These are phyloP conservation scores for Petunia secreta DNA, from an alignment of 257 asterid genomes.

Conservation along the genomic window DNA sequence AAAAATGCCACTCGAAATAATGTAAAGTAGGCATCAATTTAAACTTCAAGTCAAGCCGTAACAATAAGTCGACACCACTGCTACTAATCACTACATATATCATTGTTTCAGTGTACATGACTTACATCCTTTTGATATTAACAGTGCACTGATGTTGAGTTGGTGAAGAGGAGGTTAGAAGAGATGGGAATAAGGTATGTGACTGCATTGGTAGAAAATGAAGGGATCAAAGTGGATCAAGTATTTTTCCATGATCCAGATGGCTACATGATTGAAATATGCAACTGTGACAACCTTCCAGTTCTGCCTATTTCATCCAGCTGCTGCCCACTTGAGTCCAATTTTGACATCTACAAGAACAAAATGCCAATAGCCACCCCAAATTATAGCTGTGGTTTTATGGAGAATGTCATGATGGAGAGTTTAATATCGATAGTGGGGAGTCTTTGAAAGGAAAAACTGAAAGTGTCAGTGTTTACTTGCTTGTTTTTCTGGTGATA, in stretches of 20 bases:
- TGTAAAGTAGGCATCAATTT: no score
- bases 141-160: slow-evolving; percentile 37
- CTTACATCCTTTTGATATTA: no score
- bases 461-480: no score
- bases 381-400: slow-evolving; percentile 23
- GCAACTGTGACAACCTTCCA: slow-evolving; percentile 47
- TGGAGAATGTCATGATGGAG: slow-evolving; percentile 45
- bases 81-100: no score
- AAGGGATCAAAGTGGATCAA: slow-evolving; percentile 44
- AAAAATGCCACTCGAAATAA: no score
- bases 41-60: no score
- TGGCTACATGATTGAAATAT: slow-evolving; percentile 49
- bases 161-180: slow-evolving; percentile 37
- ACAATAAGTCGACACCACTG: no score
- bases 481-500: no score
- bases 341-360: slow-evolving; percentile 1
- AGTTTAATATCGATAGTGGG: slow-evolving; percentile 20
- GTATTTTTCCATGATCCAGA: slow-evolving; percentile 52
- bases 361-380: slow-evolving; percentile 5
- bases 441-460: neutral
- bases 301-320: slow-evolving; percentile 36
- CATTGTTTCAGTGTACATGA: no score
- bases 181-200: slow-evolving; percentile 42
- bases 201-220: slow-evolving; percentile 38
- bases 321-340: slow-evolving; percentile 29